These are phyloP conservation scores for Leccinum ochraceum DNA, from an alignment of 768 basidiomycete genomes.

Conservation along the genomic window DNA sequence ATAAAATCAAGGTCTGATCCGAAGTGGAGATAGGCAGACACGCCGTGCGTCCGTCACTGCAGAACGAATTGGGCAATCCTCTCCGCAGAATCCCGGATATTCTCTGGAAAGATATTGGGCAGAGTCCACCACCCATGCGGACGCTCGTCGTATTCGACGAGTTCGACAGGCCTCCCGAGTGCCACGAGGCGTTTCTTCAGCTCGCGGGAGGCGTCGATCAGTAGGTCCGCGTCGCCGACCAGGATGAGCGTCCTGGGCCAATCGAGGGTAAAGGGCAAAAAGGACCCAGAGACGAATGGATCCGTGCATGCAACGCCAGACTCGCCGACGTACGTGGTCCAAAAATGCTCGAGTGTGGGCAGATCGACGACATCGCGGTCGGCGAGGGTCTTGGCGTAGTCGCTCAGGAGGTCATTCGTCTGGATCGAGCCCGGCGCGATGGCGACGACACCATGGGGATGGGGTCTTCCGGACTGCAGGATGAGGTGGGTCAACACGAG, in stretches of 20 bases:
- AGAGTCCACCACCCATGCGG: conserved; percentile 13
- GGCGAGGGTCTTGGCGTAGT: conserved; percentile 1
- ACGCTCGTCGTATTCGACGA: background rate
- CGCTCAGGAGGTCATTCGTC: conserved; percentile 5
- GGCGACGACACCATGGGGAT: conserved; percentile 57
- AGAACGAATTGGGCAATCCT: too few relatives aligned
- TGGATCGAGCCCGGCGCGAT: conserved; percentile 44
- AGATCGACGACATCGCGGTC: conserved; percentile 3
- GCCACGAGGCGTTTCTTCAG: conserved; percentile 9
- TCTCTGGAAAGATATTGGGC: too few relatives aligned
- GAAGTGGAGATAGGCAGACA: too few relatives aligned
- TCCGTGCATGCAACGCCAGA: conserved; percentile 12
- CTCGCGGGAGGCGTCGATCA: conserved; percentile 16
- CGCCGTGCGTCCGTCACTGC: too few relatives aligned
- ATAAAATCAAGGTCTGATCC: too few relatives aligned
- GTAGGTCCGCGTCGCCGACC: conserved; percentile 18
- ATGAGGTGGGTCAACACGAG: conserved; percentile 33
- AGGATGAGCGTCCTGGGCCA: conserved; percentile 29
- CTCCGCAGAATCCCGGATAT: too few relatives aligned
- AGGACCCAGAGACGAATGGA: conserved; percentile 21
- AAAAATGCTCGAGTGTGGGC: rapidly evolving
- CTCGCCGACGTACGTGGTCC: conserved; percentile 12
- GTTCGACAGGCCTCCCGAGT: conserved; percentile 10
- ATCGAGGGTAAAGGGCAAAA: conserved; percentile 14
- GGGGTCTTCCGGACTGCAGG: conserved; percentile 50